These are phyloP conservation scores for Hyaloperonospora brassicae DNA, from an alignment of 352 stramenopile genomes.

Conservation along the genomic window DNA sequence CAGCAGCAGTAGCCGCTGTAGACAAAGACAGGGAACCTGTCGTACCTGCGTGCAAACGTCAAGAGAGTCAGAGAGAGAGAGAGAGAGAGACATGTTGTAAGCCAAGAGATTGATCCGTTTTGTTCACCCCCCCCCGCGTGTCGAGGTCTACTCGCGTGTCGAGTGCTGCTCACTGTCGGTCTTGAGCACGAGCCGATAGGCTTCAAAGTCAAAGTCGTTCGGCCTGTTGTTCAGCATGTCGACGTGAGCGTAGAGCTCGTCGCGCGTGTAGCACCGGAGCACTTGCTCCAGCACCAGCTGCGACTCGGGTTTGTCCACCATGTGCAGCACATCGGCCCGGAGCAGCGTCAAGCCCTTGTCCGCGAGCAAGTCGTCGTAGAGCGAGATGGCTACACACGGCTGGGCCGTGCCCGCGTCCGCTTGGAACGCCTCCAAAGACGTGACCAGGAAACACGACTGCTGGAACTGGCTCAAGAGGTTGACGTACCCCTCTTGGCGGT, in stretches of 20 bases:
- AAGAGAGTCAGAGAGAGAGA: constrained; percentile 5
- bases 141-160: constrained; percentile 5
- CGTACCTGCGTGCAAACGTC: neutral
- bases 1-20: constrained; percentile 5
- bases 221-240: constrained; percentile 84
- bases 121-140: constrained; percentile 6
- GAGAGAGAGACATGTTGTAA: constrained; percentile 21
- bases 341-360: constrained; percentile 70
- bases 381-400: constrained; percentile 72
- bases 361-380: constrained; percentile 66
- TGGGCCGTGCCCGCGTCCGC: constrained; percentile 69
- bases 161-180: neutral
- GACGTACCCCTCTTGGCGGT: constrained; percentile 79
- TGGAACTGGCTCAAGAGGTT: constrained; percentile 87
- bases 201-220: constrained; percentile 79
- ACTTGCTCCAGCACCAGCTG: constrained; percentile 56
- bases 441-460: constrained; percentile 83
- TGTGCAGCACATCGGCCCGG: constrained; percentile 78
- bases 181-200: constrained; percentile 51
- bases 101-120: constrained; percentile 20
- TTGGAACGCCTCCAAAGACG: constrained; percentile 83
- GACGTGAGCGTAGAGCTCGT: constrained; percentile 60
- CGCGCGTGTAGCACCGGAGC: constrained; percentile 57
- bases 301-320: constrained; percentile 80
- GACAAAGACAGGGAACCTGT: constrained; percentile 4